A percentile compares a stretch with the other conserved stretches of the same genome.
Evolutionary conservation across 2,329 filamentous ascomycete genomes (phyloP).

Genomic region (Ophiostoma quercus): DNA sequence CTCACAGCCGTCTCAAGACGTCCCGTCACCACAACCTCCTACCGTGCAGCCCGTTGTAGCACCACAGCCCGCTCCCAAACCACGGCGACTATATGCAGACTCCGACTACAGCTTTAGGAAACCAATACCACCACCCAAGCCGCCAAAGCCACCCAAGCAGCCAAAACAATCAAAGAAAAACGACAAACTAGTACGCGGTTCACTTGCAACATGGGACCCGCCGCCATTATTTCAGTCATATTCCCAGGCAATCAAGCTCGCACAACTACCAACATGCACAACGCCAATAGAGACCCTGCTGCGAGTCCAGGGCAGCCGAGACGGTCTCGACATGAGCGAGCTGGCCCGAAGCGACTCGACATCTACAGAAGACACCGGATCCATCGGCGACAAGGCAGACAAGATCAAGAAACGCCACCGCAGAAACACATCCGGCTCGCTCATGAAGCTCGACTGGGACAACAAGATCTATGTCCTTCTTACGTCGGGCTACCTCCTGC

Average conservation of each 20-base stretch:
- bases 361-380: neutral
- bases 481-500: constrained; percentile 65
- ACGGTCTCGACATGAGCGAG: constrained; percentile 42
- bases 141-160: neutral
- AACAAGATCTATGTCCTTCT: constrained; percentile 68
- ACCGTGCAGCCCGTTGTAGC: neutral
- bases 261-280: constrained; percentile 61
- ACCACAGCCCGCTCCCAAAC: neutral
- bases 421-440: constrained; percentile 39
- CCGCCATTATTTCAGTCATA: constrained; percentile 84
- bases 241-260: constrained; percentile 74
- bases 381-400: neutral
- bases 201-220: constrained; percentile 53
- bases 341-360: neutral
- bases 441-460: constrained; percentile 57
- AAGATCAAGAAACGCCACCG: constrained; percentile 36
- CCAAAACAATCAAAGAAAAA: constrained; percentile 17
- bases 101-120: neutral
- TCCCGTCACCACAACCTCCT: neutral
- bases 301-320: constrained; percentile 53
- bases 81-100: neutral
- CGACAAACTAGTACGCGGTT: constrained; percentile 31
- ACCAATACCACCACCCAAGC: neutral
- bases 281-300: constrained; percentile 65
- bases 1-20: neutral